Percentiles rank a stretch among this genome's conserved stretches.
Evolutionary conservation across 306 rosid genomes (phyloP).

Genomic region (Acacia melanoxylon): DNA sequence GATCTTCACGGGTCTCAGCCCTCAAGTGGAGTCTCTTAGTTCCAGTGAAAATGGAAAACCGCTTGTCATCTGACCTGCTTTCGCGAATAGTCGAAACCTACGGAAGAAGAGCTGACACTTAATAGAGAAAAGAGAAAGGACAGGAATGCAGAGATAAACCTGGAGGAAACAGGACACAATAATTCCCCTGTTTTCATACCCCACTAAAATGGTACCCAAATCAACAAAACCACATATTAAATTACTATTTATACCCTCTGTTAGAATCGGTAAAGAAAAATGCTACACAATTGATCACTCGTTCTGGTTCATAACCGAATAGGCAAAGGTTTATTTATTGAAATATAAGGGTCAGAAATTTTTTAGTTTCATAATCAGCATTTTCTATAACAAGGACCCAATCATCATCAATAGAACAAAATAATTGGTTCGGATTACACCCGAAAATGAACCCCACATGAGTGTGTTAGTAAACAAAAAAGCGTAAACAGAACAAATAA

Average conservation of each 20-base stretch:
- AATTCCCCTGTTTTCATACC: not conserved
- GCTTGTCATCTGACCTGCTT: conserved; percentile 87
- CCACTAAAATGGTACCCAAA: not conserved
- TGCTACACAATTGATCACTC: not conserved
- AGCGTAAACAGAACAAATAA: not conserved
- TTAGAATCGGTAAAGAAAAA: not conserved
- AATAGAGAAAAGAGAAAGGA: conserved; percentile 6
- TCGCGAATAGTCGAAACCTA: conserved; percentile 87
- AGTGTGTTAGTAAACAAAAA: not conserved
- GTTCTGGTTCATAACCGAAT: not conserved
- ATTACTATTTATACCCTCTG: not conserved
- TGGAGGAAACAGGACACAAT: not conserved
- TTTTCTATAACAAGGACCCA: not conserved
- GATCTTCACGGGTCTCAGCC: conserved; percentile 80
- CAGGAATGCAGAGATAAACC: not conserved
- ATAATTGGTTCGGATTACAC: not conserved
- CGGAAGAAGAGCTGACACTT: conserved; percentile 9
- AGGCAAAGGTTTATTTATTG: not conserved
- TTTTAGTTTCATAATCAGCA: conserved; percentile 2
- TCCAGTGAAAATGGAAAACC: conserved; percentile 90
- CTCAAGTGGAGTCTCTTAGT: conserved; percentile 90
- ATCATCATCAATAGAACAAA: not conserved
- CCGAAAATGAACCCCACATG: not conserved
- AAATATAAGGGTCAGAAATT: not conserved
- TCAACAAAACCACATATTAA: not conserved